phyloP scores from a whole-genome alignment of 495 filamentous ascomycete species.

The Cairneyella variabilis region DNA sequence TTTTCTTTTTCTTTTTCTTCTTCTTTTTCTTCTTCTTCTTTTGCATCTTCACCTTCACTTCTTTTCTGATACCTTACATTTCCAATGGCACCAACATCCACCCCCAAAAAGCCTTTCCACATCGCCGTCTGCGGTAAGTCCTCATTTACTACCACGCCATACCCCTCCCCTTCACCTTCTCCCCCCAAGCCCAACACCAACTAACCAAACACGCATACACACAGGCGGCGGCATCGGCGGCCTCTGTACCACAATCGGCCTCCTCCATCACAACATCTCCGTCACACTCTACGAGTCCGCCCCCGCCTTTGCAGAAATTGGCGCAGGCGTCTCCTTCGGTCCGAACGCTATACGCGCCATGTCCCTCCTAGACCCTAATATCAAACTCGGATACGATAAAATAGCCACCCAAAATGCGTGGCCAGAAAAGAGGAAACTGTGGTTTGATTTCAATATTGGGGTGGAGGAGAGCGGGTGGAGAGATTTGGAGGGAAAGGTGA shows the following conservation, averaged over 20 bases:
- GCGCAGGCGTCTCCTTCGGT: constrained; percentile 59
- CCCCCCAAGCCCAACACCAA: neutral
- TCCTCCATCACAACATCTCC: constrained; percentile 23
- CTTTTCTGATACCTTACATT: too few species aligned
- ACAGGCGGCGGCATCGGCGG: constrained; percentile 24
- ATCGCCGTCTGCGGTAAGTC: constrained; percentile 22
- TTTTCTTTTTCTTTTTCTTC: too few species aligned
- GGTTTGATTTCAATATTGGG: constrained; percentile 28
- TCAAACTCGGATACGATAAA: constrained; percentile 35
- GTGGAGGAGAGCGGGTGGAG: constrained; percentile 14
- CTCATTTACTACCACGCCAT: too few species aligned
- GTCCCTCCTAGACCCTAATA: constrained; percentile 42
- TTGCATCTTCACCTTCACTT: too few species aligned
- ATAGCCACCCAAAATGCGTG: constrained; percentile 23
- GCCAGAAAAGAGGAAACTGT: constrained; percentile 19
- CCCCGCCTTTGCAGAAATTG: constrained; percentile 36
- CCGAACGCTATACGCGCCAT: constrained; percentile 58
- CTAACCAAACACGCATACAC: neutral
- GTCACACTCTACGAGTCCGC: constrained; percentile 23
- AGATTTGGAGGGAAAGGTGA: constrained; percentile 11
- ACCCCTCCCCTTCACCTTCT: neutral
- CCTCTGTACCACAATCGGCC: constrained; percentile 21
- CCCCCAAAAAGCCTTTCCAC: constrained; percentile 22
- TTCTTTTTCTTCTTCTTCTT: too few species aligned
- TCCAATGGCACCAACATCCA: constrained; percentile 20